Base-by-base conservation (phyloP, 2,329 filamentous ascomycete species). In the Cytospora piceicola region DNA sequence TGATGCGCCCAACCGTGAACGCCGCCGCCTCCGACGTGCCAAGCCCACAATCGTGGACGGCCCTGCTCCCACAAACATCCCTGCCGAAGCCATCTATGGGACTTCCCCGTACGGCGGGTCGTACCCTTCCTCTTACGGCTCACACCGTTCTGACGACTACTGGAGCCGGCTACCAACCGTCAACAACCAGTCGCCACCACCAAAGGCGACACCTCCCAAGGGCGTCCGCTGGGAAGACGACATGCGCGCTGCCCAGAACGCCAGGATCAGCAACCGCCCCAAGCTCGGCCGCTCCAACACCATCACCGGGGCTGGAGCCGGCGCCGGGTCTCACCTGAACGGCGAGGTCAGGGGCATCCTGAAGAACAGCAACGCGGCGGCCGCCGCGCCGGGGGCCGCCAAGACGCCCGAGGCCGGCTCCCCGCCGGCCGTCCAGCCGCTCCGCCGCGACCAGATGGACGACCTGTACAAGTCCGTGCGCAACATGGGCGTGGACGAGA, bases 181-280 rank as follows among this genome's bases (percentile, higher is more conserved):
- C 61, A 46, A 55, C 30, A 55, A 39, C 53, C 53, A 58, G 27
- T 58, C 34, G 46, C 67, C 42, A 57, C 67, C 42, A 57, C 67
- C 46, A n/a, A 57, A 51, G 24, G 53, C 59, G 14, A 51, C 61
- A 4, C 51, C 61, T 11, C 46, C 59, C 61, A 68, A 68, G 58
- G 63, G 61, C 5, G 67, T 68, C 17, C 67, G 65, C 46, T 67
- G 67, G 65, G 65, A 58, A 24, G 67, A 68, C 52, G 64, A 68
- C 51, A 60, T 51, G 5, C 67, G 67, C 22, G 58, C 62, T 46
- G 42, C 36, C 24, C 65, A 68, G 54, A 68, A 68, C 27, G 58
- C 64, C 14, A 64, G 61, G 39, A 68, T 67, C 20, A 52, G 56
- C 29, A 63, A 30, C 29, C 58, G 65, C 11, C 58, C 63, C 22